These are phyloP conservation scores for Adansonia digitata DNA, from an alignment of 345 rosid genomes.

Conservation along the genomic window DNA sequence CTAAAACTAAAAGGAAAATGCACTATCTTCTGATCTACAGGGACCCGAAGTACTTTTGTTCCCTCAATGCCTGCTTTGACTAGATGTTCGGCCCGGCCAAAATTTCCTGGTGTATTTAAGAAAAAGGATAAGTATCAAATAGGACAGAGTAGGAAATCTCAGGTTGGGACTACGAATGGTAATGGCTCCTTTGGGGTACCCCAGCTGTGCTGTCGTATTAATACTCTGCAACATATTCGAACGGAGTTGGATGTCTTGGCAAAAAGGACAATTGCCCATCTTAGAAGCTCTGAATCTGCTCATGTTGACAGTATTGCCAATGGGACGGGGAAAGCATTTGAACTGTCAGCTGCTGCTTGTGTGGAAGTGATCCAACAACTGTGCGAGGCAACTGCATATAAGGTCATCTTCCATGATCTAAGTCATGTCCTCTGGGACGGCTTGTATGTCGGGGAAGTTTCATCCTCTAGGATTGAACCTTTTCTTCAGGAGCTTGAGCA, in stretches of 20 bases:
- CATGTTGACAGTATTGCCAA: slow-evolving; percentile 35
- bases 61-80: slow-evolving; percentile 81
- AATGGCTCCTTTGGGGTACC: slow-evolving; percentile 52
- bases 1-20: not conserved
- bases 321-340: slow-evolving; percentile 54
- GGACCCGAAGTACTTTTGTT: slow-evolving; percentile 53
- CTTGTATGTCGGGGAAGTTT: slow-evolving; percentile 62
- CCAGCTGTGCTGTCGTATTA: slow-evolving; percentile 77
- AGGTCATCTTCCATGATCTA: slow-evolving; percentile 73
- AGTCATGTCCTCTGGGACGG: slow-evolving; percentile 81
- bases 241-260: slow-evolving; percentile 53
- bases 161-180: slow-evolving; percentile 40
- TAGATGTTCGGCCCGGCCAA: slow-evolving; percentile 68
- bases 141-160: slow-evolving; percentile 54
- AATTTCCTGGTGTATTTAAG: slow-evolving; percentile 61
- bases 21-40: slow-evolving; percentile 31
- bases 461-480: slow-evolving; percentile 73
- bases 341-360: slow-evolving; percentile 61
- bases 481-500: slow-evolving; percentile 86
- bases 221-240: slow-evolving; percentile 66
- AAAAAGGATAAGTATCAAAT: slow-evolving; percentile 57
- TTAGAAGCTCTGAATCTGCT: slow-evolving; percentile 57
- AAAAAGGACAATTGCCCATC: slow-evolving; percentile 52
- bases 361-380: slow-evolving; percentile 77
- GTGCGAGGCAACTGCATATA: slow-evolving; percentile 71